Evolutionary conservation across 768 basidiomycete genomes (phyloP).

Genomic region (Rhizopogon roseolus): DNA sequence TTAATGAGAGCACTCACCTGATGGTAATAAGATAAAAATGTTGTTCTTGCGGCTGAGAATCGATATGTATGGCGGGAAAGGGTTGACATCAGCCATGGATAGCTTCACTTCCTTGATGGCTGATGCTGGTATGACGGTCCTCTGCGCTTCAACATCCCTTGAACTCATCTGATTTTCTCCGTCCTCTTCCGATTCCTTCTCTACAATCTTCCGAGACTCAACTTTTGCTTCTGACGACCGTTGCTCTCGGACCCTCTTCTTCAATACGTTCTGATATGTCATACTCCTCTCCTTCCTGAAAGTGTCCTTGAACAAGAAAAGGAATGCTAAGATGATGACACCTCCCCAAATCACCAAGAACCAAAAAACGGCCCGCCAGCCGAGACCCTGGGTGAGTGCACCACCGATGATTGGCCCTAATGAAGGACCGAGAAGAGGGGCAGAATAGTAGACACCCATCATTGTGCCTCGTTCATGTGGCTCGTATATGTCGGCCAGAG

Average conservation of each 20-base stretch:
- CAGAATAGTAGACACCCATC: slow-evolving; percentile 81
- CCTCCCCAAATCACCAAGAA: slow-evolving; percentile 65
- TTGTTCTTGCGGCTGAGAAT: slow-evolving; percentile 67
- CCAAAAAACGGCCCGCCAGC: slow-evolving; percentile 86
- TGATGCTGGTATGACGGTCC: slow-evolving; percentile 7
- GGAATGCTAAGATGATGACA: slow-evolving; percentile 47
- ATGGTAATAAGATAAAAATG: slow-evolving; percentile 43
- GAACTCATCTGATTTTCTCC: background rate
- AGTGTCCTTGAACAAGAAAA: slow-evolving; percentile 73
- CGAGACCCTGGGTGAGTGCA: slow-evolving; percentile 55
- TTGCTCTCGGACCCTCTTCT: slow-evolving; percentile 30
- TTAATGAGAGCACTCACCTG: slow-evolving; percentile 15
- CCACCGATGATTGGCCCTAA: slow-evolving; percentile 72
- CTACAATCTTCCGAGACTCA: slow-evolving; percentile 9
- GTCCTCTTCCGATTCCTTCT: slow-evolving; percentile 1
- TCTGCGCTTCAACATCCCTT: slow-evolving; percentile 20
- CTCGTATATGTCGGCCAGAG: slow-evolving; percentile 77
- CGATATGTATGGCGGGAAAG: slow-evolving; percentile 53
- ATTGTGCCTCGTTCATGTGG: slow-evolving; percentile 73
- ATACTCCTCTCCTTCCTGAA: slow-evolving; percentile 80
- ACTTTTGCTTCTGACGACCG: slow-evolving; percentile 10
- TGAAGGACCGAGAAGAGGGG: slow-evolving; percentile 68
- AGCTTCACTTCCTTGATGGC: slow-evolving; percentile 38
- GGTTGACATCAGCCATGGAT: slow-evolving; percentile 67
- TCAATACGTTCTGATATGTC: slow-evolving; percentile 67